These are phyloP conservation scores for Pholiota molesta DNA, from an alignment of 768 basidiomycete species.

Conservation along the genomic window DNA sequence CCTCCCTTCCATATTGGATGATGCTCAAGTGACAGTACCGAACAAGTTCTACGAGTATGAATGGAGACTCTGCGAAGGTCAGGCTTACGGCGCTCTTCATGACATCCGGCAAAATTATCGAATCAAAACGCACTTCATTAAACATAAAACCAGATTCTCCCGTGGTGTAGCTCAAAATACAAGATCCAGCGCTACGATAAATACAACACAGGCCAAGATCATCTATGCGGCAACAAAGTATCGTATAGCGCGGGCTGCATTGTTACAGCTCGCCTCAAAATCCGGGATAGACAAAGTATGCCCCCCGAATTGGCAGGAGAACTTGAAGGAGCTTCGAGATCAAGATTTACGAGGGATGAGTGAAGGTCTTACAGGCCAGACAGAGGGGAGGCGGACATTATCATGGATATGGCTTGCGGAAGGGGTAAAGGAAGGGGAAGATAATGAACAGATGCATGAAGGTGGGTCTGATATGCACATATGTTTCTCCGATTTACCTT, in stretches of 20 bases:
- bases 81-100: conserved; percentile 20
- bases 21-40: background rate
- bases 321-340: background rate
- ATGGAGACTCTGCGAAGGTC: conserved; percentile 17
- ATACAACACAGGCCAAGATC: conserved; percentile 4
- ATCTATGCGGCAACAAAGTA: conserved; percentile 7
- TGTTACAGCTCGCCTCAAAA: background rate
- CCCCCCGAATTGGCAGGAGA: background rate
- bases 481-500: background rate
- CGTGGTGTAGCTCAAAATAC: conserved; percentile 14
- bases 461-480: background rate
- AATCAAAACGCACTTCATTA: conserved; percentile 2
- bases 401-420: background rate
- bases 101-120: conserved; percentile 18
- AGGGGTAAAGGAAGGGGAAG: background rate
- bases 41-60: conserved; percentile 14
- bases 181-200: conserved; percentile 5
- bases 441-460: background rate
- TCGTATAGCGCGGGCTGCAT: background rate
- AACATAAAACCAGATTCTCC: conserved; percentile 10
- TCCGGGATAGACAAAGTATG: background rate
- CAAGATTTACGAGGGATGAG: background rate
- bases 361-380: background rate
- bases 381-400: background rate
- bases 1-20: conserved; percentile 7